Conservation (phyloP, 345 rosid genomes). For the Carallia brachiata region DNA sequence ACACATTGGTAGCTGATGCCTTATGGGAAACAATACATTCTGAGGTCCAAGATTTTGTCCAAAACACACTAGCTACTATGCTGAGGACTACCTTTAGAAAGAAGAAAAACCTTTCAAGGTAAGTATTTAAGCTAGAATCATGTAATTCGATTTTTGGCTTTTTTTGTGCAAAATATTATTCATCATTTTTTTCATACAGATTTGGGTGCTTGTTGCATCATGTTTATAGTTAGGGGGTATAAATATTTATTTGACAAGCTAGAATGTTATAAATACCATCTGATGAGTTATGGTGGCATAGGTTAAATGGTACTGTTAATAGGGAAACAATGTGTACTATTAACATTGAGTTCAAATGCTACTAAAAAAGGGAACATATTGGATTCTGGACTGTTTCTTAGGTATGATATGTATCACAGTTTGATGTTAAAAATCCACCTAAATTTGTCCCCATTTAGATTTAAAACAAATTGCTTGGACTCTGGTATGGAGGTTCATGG, state of each 20-base stretch:
- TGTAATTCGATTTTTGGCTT: constrained; percentile 1
- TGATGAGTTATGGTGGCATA: not conserved
- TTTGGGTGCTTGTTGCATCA: not conserved
- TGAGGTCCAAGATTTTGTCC: constrained; percentile 98
- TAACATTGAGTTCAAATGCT: not conserved
- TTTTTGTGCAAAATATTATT: not conserved
- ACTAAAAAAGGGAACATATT: not conserved
- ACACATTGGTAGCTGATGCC: constrained; percentile 93
- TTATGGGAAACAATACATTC: constrained; percentile 99
- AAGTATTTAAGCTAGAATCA: constrained; percentile 18
- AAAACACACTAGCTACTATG: constrained; percentile 93
- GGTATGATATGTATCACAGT: too few species aligned
- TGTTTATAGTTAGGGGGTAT: not conserved
- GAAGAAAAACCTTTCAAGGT: constrained; percentile 96
- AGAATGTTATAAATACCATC: too few species aligned
- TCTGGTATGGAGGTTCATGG: too few species aligned
- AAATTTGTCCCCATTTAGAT: too few species aligned
- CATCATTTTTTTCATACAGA: not conserved
- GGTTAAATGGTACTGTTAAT: not conserved
- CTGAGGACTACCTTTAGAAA: constrained; percentile 88
- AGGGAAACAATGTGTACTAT: not conserved
- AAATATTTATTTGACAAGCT: not conserved
- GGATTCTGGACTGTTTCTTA: too few species aligned
- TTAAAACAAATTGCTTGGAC: too few species aligned
- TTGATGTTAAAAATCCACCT: too few species aligned